Evolutionary conservation across 192 early-diverging fungal species (phyloP).

Genomic region (Podochytrium sp.): DNA sequence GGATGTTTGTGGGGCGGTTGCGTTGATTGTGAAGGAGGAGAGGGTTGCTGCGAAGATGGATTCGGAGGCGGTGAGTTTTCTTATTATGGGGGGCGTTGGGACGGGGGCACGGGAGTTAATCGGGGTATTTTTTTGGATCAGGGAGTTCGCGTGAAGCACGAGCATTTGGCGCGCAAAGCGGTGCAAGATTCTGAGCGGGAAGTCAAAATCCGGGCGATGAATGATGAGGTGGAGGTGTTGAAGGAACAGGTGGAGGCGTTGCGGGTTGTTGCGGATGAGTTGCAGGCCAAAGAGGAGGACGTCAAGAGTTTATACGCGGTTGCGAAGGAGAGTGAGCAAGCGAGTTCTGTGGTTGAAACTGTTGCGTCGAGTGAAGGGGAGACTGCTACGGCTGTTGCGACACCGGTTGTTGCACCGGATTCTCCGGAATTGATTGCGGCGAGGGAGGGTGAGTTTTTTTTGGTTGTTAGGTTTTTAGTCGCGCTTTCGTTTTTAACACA

Average conservation of each 20-base stretch:
- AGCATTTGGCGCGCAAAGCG: conserved; percentile 2
- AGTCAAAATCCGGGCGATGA: conserved; percentile 20
- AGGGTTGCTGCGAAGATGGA: neutral
- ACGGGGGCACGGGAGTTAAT: neutral
- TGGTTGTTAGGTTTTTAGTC: neutral
- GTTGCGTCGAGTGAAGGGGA: neutral
- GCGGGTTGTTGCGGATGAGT: neutral
- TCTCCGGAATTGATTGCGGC: conserved; percentile 15
- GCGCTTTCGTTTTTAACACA: neutral
- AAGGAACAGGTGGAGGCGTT: conserved; percentile 19
- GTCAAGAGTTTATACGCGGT: neutral
- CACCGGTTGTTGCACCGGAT: neutral
- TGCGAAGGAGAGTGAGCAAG: neutral
- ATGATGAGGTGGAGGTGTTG: conserved; percentile 41
- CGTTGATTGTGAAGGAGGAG: conserved; percentile 6
- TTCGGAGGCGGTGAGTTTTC: neutral
- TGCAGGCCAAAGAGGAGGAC: conserved; percentile 13
- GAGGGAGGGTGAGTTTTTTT: neutral
- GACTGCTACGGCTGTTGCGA: neutral
- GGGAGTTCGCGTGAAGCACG: conserved; percentile 20
- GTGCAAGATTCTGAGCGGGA: neutral
- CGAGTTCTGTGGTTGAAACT: neutral
- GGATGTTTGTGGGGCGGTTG: conserved; percentile 70
- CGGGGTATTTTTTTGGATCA: neutral
- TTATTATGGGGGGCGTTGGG: neutral